Percentiles rank a stretch among this genome's conserved stretches.
Evolutionary conservation across 2,329 filamentous ascomycete genomes (phyloP).

Genomic region (Epichloe festucae): DNA sequence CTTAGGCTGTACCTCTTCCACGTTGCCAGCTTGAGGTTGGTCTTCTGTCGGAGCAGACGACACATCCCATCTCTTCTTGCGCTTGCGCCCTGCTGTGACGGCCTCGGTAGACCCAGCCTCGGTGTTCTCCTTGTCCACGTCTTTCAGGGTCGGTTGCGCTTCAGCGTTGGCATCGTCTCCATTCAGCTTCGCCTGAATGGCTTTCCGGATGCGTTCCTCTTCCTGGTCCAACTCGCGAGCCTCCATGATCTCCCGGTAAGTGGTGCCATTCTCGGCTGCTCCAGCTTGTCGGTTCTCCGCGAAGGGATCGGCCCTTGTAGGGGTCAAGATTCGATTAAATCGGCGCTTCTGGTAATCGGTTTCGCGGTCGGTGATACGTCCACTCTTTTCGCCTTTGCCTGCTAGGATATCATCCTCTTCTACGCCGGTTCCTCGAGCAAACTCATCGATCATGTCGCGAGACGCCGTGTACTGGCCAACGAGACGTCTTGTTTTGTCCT

Average conservation of each 20-base stretch:
- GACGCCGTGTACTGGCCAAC: conserved; percentile 95
- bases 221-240: conserved; percentile 82
- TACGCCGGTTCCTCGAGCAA: conserved; percentile 69
- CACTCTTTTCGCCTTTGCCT: conserved; percentile 72
- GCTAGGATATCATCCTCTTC: conserved; percentile 87
- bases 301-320: conserved; percentile 76
- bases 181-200: conserved; percentile 63
- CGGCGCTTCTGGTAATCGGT: conserved; percentile 96
- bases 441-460: conserved; percentile 84
- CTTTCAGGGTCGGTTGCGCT: conserved; percentile 62
- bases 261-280: conserved; percentile 57
- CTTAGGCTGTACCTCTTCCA: conserved; percentile 50
- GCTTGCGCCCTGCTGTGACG: conserved; percentile 54
- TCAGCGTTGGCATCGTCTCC: conserved; percentile 47
- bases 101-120: conserved; percentile 57
- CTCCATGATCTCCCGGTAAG: conserved; percentile 85
- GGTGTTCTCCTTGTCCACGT: conserved; percentile 59
- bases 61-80: conserved; percentile 94
- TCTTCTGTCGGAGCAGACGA: conserved; percentile 42
- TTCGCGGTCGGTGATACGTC: conserved; percentile 82
- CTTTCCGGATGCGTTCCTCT: conserved; percentile 70
- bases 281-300: conserved; percentile 60
- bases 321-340: conserved; percentile 77
- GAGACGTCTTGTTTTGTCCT: conserved; percentile 62
- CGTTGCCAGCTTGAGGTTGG: conserved; percentile 32